phyloP scores from a whole-genome alignment of 129 eudicot genomes.

The Helichrysum umbraculigerum region DNA sequence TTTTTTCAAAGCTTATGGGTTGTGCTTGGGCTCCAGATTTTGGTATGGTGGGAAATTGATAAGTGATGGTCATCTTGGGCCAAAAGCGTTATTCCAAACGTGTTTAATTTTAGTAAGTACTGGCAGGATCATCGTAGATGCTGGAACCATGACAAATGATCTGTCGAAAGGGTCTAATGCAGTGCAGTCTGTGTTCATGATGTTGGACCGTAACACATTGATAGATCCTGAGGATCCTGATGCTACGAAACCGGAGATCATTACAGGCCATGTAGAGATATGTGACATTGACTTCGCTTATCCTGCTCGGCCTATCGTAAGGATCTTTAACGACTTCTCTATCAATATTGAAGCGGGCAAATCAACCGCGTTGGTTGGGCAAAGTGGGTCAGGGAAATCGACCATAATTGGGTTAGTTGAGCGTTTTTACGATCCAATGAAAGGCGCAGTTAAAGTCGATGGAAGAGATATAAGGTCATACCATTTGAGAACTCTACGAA shows the following conservation, averaged over 20 bases:
- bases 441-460: conserved; percentile 67
- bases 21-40: conserved; percentile 63
- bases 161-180: conserved; percentile 70
- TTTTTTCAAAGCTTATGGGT: conserved; percentile 59
- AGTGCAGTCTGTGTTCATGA: conserved; percentile 61
- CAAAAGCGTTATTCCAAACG: conserved; percentile 60
- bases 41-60: conserved; percentile 84
- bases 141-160: conserved; percentile 84
- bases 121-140: conserved; percentile 77
- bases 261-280: not conserved
- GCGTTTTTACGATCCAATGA: conserved; percentile 68
- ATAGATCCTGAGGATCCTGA: conserved; percentile 34
- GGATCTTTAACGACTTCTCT: conserved; percentile 61
- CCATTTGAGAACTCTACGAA: conserved; percentile 66
- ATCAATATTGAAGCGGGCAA: conserved; percentile 64
- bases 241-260: too few species aligned
- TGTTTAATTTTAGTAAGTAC: conserved; percentile 68
- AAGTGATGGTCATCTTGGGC: conserved; percentile 45
- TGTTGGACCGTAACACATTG: conserved; percentile 43
- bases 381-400: conserved; percentile 88
- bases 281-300: conserved; percentile 51
- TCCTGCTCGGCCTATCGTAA: conserved; percentile 62
- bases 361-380: conserved; percentile 84
- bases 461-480: conserved; percentile 65
- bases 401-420: conserved; percentile 76